phyloP scores from a whole-genome alignment of 2,329 filamentous ascomycete species.

The Microcyclospora tardicrescens region DNA sequence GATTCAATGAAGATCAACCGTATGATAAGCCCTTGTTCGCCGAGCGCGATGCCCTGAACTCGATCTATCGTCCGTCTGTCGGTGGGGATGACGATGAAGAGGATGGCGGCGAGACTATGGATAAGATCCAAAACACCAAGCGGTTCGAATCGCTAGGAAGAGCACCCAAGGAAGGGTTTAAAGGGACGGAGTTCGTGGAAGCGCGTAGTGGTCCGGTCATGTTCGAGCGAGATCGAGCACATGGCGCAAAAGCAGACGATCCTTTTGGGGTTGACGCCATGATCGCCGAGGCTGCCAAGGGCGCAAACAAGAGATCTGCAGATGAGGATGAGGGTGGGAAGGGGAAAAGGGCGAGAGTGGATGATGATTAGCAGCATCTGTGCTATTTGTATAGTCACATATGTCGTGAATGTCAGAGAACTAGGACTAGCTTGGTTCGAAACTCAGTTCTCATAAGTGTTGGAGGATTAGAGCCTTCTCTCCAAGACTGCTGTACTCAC shows the following conservation, averaged over 20 bases:
- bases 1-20: slow-evolving; percentile 93
- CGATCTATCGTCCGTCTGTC: slow-evolving; percentile 75
- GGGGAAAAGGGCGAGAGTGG: slow-evolving; percentile 63
- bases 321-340: slow-evolving; percentile 48
- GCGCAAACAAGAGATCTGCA: slow-evolving; percentile 60
- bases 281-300: slow-evolving; percentile 61
- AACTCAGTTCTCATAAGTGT: no score
- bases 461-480: no score
- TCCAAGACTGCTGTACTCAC: no score
- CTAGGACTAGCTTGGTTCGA: no score
- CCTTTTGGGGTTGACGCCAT: slow-evolving; percentile 94
- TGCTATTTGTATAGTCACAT: no score
- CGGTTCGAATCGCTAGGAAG: slow-evolving; percentile 81
- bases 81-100: slow-evolving; percentile 61
- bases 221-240: slow-evolving; percentile 71
- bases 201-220: slow-evolving; percentile 82
- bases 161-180: slow-evolving; percentile 66
- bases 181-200: slow-evolving; percentile 72
- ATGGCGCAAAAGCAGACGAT: slow-evolving; percentile 44
- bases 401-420: no score
- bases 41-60: slow-evolving; percentile 85
- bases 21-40: slow-evolving; percentile 97
- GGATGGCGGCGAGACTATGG: slow-evolving; percentile 68
- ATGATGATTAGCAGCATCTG: slow-evolving; percentile 43
- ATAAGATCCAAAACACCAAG: slow-evolving; percentile 71